Conservation (phyloP, 2,329 filamentous ascomycete species). For the Eutypa lata region DNA sequence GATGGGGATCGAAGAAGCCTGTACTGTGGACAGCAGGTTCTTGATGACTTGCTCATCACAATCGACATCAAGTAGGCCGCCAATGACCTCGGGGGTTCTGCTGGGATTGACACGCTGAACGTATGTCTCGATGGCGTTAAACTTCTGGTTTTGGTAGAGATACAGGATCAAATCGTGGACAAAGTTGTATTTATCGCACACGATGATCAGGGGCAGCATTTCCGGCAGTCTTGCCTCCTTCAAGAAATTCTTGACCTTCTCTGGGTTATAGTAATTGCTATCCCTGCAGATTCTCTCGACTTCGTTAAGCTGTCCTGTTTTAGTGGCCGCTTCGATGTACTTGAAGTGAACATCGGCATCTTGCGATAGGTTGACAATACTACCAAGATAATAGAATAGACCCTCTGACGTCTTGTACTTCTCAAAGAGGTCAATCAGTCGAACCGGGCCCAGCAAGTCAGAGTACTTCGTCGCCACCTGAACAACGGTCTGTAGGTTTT, state of each 20-base stretch:
- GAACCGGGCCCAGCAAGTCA: slow-evolving; percentile 83
- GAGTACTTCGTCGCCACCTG: slow-evolving; percentile 98
- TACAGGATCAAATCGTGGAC: slow-evolving; percentile 95
- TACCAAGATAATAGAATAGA: slow-evolving; percentile 96
- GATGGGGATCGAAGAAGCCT: slow-evolving; percentile 82
- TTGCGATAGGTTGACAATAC: slow-evolving; percentile 94
- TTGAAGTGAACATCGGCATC: slow-evolving; percentile 98
- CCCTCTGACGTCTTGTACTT: slow-evolving; percentile 97
- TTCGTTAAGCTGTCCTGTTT: slow-evolving; percentile 89
- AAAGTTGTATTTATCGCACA: slow-evolving; percentile 99
- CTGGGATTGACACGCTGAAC: slow-evolving; percentile 95
- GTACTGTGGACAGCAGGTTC: slow-evolving; percentile 79
- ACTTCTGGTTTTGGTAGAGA: slow-evolving; percentile 98
- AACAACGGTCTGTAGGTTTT: slow-evolving; percentile 92
- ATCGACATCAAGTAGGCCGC: slow-evolving; percentile 91
- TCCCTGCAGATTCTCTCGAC: slow-evolving; percentile 97
- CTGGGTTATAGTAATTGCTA: slow-evolving; percentile 82
- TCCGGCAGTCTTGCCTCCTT: slow-evolving; percentile 93
- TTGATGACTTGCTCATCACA: slow-evolving; percentile 97
- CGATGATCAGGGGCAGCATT: slow-evolving; percentile 93
- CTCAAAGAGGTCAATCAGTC: slow-evolving; percentile 89
- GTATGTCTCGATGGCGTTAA: slow-evolving; percentile 97
- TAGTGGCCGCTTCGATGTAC: slow-evolving; percentile 96
- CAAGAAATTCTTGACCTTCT: slow-evolving; percentile 98
- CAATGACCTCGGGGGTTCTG: slow-evolving; percentile 87